These are phyloP conservation scores for Elongisporangium anandrum DNA, from an alignment of 352 stramenopile species.

Conservation along the genomic window DNA sequence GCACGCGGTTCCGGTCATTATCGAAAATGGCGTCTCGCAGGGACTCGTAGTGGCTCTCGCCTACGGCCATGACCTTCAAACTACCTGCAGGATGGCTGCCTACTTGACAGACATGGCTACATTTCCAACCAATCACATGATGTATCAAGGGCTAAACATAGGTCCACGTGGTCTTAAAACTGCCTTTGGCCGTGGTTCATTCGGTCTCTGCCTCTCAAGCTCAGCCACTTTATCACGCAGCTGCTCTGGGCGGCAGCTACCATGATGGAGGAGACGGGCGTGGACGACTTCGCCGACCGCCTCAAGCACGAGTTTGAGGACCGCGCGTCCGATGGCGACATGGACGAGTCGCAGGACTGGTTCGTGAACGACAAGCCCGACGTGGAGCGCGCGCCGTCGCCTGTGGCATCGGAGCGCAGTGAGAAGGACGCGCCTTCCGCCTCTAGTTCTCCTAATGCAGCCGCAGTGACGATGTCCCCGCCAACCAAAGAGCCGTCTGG, in stretches of 20 bases:
- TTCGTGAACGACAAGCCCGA: constrained; percentile 72
- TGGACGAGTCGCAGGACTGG: constrained; percentile 68
- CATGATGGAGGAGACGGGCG: constrained; percentile 11
- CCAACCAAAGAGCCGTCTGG: background rate
- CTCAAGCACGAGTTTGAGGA: constrained; percentile 74
- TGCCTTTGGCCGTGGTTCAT: background rate
- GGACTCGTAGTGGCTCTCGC: constrained; percentile 54
- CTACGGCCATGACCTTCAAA: constrained; percentile 1
- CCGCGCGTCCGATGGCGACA: constrained; percentile 35
- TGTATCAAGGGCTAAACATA: constrained; percentile 2
- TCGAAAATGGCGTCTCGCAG: constrained; percentile 75
- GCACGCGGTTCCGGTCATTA: constrained; percentile 40
- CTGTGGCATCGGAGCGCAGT: constrained; percentile 20
- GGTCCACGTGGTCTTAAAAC: background rate
- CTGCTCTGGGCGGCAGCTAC: background rate
- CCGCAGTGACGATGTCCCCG: background rate
- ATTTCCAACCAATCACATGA: background rate
- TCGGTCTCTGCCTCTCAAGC: background rate
- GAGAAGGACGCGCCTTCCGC: constrained; percentile 8
- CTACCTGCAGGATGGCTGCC: background rate
- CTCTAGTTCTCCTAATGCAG: background rate
- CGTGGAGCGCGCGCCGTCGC: constrained; percentile 16
- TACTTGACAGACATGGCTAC: background rate
- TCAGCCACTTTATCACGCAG: background rate
- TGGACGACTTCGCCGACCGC: constrained; percentile 62